These are phyloP conservation scores for Metarhizium brunneum DNA, from an alignment of 2,329 filamentous ascomycete genomes.

Conservation along the genomic window DNA sequence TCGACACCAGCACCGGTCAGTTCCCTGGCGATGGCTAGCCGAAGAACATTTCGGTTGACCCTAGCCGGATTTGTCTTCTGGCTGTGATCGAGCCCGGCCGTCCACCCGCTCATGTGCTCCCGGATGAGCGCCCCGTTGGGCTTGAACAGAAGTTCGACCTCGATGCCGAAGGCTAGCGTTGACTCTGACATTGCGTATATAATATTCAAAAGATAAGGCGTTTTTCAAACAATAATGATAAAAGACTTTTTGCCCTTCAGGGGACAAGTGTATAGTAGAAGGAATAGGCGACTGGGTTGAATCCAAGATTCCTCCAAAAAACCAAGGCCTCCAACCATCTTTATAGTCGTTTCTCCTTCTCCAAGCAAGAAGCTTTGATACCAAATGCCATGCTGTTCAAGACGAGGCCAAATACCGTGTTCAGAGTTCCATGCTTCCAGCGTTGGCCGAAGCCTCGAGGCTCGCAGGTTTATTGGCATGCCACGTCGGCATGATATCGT, in stretches of 20 bases:
- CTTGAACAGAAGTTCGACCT: background rate
- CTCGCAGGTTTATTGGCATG: too few species aligned
- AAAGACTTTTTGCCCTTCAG: too few species aligned
- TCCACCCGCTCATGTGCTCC: background rate
- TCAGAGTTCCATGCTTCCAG: background rate
- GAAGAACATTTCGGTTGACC: background rate
- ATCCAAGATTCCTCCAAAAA: too few species aligned
- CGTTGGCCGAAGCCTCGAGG: background rate
- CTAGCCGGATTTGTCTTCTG: background rate
- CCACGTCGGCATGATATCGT: background rate
- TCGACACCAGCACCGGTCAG: background rate
- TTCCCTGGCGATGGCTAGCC: background rate
- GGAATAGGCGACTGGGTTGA: too few species aligned
- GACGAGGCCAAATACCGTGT: too few species aligned
- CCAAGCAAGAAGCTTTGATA: too few species aligned
- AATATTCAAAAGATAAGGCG: too few species aligned
- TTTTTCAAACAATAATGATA: too few species aligned
- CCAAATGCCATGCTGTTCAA: too few species aligned
- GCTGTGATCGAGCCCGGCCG: background rate
- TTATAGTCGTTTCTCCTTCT: too few species aligned
- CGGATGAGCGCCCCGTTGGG: background rate
- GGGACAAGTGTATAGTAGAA: too few species aligned
- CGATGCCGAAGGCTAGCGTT: background rate
- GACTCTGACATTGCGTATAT: background rate
- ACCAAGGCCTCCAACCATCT: too few species aligned